Evolutionary conservation across 2,329 filamentous ascomycete genomes (phyloP).

Genomic region (Trichophyton benhamiae): DNA sequence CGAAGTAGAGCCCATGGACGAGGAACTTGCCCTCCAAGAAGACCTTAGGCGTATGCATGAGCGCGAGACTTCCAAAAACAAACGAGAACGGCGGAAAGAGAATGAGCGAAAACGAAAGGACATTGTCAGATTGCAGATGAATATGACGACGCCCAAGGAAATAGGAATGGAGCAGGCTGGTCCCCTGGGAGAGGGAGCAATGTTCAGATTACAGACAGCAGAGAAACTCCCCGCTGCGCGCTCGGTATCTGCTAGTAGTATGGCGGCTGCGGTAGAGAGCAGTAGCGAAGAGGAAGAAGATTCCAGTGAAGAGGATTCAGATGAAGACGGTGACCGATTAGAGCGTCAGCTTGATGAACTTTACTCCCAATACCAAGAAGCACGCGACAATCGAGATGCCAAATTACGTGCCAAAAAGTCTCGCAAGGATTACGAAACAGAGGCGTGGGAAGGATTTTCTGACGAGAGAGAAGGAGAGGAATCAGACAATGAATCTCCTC

Average conservation of each 20-base stretch:
- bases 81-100: conserved; percentile 70
- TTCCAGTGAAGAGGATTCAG: conserved; percentile 49
- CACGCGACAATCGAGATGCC: conserved; percentile 65
- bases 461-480: conserved; percentile 48
- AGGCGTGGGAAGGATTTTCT: conserved; percentile 86
- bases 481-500: conserved; percentile 48
- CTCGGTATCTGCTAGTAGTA: conserved; percentile 63
- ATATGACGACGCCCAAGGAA: conserved; percentile 92
- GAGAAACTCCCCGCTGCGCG: conserved; percentile 61
- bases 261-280: conserved; percentile 51
- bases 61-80: conserved; percentile 61
- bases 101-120: conserved; percentile 94
- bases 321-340: conserved; percentile 68
- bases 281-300: conserved; percentile 48
- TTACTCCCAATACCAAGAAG: conserved; percentile 76
- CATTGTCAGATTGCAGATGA: conserved; percentile 89
- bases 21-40: conserved; percentile 80
- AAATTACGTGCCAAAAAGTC: conserved; percentile 87
- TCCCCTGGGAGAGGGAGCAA: conserved; percentile 63
- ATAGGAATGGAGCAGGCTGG: conserved; percentile 84
- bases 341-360: conserved; percentile 76
- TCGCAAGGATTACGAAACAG: conserved; percentile 66
- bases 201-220: conserved; percentile 74
- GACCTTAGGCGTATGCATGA: conserved; percentile 75
- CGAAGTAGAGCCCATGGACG: conserved; percentile 80